Conservation (phyloP, 441 rosid species). For the Jatropha multifida region DNA sequence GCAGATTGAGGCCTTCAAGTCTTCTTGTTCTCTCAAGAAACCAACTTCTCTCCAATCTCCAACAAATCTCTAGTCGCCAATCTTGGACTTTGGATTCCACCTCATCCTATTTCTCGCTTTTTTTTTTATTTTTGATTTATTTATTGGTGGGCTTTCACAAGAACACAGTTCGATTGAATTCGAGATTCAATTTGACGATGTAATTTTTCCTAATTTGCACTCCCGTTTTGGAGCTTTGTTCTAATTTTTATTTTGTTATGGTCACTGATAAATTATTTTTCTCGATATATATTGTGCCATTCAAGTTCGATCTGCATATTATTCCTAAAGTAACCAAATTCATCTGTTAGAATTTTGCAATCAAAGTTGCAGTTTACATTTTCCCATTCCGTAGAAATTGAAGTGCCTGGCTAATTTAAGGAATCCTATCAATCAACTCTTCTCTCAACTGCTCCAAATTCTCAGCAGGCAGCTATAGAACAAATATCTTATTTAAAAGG, state of each 20-base stretch:
- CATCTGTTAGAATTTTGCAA: too few species aligned
- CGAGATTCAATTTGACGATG: neutral
- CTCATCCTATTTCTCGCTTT: neutral
- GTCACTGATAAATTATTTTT: neutral
- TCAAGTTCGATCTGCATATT: neutral
- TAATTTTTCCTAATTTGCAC: neutral
- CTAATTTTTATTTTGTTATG: neutral
- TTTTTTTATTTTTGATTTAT: neutral
- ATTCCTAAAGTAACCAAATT: neutral
- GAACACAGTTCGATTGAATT: neutral
- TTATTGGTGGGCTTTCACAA: neutral
- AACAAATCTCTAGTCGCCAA: neutral
- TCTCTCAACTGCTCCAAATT: neutral
- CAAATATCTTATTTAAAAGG: neutral
- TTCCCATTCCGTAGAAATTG: too few species aligned
- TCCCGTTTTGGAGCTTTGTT: neutral
- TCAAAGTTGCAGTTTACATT: too few species aligned
- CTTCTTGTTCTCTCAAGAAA: slow-evolving; percentile 68
- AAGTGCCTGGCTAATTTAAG: neutral
- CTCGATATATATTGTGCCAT: neutral
- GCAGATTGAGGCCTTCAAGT: slow-evolving; percentile 78
- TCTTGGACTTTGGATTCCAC: neutral
- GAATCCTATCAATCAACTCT: neutral
- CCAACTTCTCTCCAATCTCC: slow-evolving; percentile 28
- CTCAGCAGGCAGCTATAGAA: neutral